phyloP scores from a whole-genome alignment of 2,329 filamentous ascomycete genomes.

The Fusarium dlaminii region DNA sequence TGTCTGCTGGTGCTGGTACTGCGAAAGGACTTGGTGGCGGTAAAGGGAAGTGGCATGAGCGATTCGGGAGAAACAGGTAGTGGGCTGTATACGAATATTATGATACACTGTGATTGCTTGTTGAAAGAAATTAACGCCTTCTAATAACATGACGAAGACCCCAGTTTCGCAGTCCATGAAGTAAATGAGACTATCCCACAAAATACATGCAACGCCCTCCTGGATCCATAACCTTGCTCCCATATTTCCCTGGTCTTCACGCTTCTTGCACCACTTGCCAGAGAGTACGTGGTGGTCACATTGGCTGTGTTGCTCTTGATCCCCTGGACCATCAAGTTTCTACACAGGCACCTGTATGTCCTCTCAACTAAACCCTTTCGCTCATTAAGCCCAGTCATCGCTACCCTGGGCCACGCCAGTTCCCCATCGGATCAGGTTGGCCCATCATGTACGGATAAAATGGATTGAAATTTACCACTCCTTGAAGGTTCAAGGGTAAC shows the following conservation, averaged over 20 bases:
- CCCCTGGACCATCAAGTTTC: background rate
- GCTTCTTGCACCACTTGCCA: background rate
- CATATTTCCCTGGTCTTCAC: background rate
- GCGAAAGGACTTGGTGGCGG: constrained; percentile 41
- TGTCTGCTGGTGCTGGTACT: constrained; percentile 41
- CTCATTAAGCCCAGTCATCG: background rate
- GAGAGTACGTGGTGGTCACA: background rate
- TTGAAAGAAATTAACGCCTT: background rate
- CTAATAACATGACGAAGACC: background rate
- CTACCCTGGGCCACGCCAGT: background rate
- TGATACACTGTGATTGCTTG: background rate
- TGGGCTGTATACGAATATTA: background rate
- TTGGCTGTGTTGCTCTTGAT: background rate
- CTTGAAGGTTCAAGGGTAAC: background rate
- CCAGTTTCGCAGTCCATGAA: background rate
- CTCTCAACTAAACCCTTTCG: no score
- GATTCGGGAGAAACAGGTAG: constrained; percentile 60
- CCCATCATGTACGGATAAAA: background rate
- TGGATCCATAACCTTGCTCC: background rate
- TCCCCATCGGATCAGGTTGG: background rate
- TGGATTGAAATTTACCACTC: background rate
- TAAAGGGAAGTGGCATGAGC: constrained; percentile 69
- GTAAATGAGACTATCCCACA: background rate
- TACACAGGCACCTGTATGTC: background rate
- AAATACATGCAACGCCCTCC: background rate